Evolutionary conservation across 1,284 basidiomycete species (phyloP).

Genomic region (Malassezia equina): DNA sequence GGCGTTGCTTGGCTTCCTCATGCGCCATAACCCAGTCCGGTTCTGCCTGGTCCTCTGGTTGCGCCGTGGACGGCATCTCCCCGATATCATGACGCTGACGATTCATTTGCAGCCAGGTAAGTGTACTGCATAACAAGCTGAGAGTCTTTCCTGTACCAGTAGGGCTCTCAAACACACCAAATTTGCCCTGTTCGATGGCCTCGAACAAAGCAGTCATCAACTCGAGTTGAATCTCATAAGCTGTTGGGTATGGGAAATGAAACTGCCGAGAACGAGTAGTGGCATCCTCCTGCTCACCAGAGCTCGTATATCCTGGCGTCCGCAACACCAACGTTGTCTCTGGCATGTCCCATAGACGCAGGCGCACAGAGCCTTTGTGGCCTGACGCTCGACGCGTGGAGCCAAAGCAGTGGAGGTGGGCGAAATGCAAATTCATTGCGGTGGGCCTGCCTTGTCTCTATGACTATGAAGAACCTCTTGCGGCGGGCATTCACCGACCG

Average conservation of each 20-base stretch:
- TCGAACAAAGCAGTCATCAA: slow-evolving; percentile 79
- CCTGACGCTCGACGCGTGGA: background rate
- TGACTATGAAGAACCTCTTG: background rate
- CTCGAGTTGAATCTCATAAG: slow-evolving; percentile 76
- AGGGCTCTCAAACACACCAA: slow-evolving; percentile 59
- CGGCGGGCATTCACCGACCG: no score
- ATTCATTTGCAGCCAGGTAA: slow-evolving; percentile 47
- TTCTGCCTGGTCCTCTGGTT: slow-evolving; percentile 22
- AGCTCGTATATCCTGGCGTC: background rate
- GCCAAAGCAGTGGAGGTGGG: background rate
- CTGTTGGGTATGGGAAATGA: slow-evolving; percentile 49
- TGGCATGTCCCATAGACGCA: background rate
- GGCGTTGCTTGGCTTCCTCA: slow-evolving; percentile 37
- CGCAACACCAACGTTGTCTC: background rate
- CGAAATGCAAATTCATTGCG: background rate
- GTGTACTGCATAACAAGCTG: slow-evolving; percentile 49
- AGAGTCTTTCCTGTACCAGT: slow-evolving; percentile 52
- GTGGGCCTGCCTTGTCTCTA: background rate
- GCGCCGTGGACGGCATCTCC: background rate
- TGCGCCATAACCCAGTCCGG: slow-evolving; percentile 50
- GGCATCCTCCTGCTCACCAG: background rate
- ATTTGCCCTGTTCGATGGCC: slow-evolving; percentile 62
- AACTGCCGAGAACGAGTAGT: slow-evolving; percentile 18
- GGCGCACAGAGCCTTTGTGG: no score
- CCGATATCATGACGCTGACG: slow-evolving; percentile 22